Conservation (phyloP, 1,139 yeast genomes). For the Pichia sp. region DNA sequence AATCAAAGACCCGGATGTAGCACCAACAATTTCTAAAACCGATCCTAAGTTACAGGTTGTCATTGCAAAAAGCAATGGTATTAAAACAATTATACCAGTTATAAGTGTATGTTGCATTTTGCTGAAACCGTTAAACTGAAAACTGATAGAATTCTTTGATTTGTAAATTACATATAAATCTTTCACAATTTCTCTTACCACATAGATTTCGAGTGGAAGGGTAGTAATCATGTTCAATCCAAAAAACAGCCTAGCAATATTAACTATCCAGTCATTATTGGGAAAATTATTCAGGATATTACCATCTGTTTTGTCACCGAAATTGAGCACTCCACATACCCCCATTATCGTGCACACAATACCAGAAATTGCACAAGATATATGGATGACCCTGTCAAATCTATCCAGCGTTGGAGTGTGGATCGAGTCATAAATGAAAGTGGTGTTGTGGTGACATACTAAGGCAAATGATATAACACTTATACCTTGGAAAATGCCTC, state of each 20-base stretch:
- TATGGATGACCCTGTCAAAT: conserved; percentile 72
- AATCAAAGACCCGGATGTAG: conserved; percentile 86
- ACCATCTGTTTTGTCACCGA: conserved; percentile 76
- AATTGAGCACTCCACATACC: conserved; percentile 65
- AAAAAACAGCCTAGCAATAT: conserved; percentile 83
- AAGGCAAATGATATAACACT: conserved; percentile 89
- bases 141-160: conserved; percentile 15
- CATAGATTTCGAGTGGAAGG: conserved; percentile 84
- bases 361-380: conserved; percentile 77
- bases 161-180: conserved; percentile 41
- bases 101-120: conserved; percentile 50
- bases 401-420: conserved; percentile 67
- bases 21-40: conserved; percentile 81
- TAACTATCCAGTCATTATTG: conserved; percentile 61
- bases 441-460: conserved; percentile 92
- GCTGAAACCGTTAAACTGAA: conserved; percentile 33
- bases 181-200: conserved; percentile 74
- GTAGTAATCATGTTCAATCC: conserved; percentile 95
- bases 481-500: conserved; percentile 76
- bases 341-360: conserved; percentile 76
- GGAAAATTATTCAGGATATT: conserved; percentile 83
- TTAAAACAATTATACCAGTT: conserved; percentile 58
- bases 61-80: conserved; percentile 70
- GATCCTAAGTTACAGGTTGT: conserved; percentile 86
- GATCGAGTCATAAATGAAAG: conserved; percentile 80